These are phyloP conservation scores for Pseudogymnoascus sp. DNA, from an alignment of 2,329 filamentous ascomycete species.

Conservation along the genomic window DNA sequence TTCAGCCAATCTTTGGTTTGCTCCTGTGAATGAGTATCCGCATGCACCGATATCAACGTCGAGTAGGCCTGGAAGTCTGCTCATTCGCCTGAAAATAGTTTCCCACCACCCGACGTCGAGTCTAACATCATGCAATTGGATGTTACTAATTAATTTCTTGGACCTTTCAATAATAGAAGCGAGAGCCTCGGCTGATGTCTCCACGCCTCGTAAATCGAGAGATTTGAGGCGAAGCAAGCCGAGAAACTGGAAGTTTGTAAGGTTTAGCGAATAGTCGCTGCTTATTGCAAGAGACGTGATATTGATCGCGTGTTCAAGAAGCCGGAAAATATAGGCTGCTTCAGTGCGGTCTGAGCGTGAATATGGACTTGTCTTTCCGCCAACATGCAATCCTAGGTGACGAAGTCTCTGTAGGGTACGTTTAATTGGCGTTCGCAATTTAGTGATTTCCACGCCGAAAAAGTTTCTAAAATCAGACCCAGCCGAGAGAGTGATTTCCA, in stretches of 20 bases:
- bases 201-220: background rate
- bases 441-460: background rate
- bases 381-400: background rate
- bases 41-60: background rate
- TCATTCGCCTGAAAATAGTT: background rate
- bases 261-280: background rate
- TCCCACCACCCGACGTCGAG: background rate
- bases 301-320: background rate
- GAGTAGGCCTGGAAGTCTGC: background rate
- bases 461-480: background rate
- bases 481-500: background rate
- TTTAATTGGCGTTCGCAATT: background rate
- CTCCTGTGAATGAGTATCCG: background rate
- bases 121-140: background rate
- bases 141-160: background rate
- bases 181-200: background rate
- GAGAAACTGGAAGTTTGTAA: background rate
- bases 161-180: background rate
- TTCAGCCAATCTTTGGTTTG: background rate
- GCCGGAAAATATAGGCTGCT: background rate
- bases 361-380: background rate
- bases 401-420: background rate
- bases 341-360: background rate
- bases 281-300: background rate
- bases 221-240: background rate